Base-by-base conservation (phyloP, 108 stramenopile species). In the Thalassiosira profunda region DNA sequence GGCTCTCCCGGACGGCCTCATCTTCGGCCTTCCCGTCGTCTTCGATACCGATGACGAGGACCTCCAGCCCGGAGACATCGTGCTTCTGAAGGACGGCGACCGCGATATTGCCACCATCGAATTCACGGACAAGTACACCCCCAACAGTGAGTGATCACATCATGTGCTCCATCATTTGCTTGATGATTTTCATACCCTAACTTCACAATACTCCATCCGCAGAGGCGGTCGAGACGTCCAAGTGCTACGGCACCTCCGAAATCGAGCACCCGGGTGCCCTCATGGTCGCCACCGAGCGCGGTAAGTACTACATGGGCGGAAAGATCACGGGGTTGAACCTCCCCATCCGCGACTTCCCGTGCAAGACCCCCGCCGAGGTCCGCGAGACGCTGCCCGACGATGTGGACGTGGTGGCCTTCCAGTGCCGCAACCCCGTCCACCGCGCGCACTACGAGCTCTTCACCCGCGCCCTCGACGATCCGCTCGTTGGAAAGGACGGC, bases 381-480 rank as follows among this genome's bases (percentile, higher is more conserved):
- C 97, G 98, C 48, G 93, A 76, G 49, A 86, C 84, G 31, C 87
- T 98, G 10, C 97, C 97, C 56, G 93, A 92, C 58, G 98, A 89
- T 80, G 91, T 87, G 70, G 96, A 98, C 83, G 97, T 99, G 54
- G 98, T 99, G 46, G 99, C 98, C 65, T 99, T 99, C 83, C 99
- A 99, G 79, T 98, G 98, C 91, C 97, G 99, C 45, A 99, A 99
- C 91, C 99, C 99, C 67, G 96, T 99, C 81, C 99, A 99, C 92
- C 87, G 98, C 47, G 99, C 99, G 15, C 99, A 99, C 88, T 98
- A 98, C 85, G 98, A 99, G 79, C 95, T 99, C 57, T 98, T 98
- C 90, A 98, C 96, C 49, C 95, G 99, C 48, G 97, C 98, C 15
- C 83, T 98, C 15, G 98, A 98, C 71, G 98, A 97, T 73, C 89